phyloP scores from a whole-genome alignment of 2,329 filamentous ascomycete genomes.

The Neurospora crassa region DNA sequence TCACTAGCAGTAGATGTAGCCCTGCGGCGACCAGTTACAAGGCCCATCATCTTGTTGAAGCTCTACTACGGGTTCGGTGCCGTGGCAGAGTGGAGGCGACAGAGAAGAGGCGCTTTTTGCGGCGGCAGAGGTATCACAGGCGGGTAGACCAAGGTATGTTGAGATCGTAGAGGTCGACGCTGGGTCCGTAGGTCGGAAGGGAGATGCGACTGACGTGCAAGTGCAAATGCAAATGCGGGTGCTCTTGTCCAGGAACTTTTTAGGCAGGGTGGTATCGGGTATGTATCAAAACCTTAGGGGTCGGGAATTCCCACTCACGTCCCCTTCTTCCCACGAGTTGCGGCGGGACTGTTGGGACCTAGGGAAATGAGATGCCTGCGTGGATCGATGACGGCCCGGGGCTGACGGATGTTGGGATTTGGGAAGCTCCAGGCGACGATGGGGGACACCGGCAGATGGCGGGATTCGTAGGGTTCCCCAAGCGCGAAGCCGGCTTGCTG shows the following conservation, averaged over 20 bases:
- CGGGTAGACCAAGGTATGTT: not conserved
- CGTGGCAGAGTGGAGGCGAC: not conserved
- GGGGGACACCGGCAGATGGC: not conserved
- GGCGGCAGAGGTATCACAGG: not conserved
- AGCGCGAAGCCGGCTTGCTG: not conserved
- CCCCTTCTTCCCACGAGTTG: not conserved
- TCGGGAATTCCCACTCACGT: not conserved
- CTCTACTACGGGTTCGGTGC: not conserved
- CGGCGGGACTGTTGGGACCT: not conserved
- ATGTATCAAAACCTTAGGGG: not conserved
- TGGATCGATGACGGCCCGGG: not conserved
- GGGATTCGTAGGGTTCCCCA: not conserved
- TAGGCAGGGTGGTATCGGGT: not conserved
- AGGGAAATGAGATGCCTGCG: not conserved
- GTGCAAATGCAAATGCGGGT: not conserved
- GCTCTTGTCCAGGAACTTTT: not conserved
- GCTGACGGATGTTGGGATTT: not conserved
- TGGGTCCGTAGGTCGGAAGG: not conserved
- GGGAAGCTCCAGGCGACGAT: not conserved
- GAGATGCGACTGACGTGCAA: not conserved
- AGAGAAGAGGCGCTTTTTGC: not conserved
- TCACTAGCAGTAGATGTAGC: slow-evolving; percentile 27
- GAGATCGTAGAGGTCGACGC: not conserved
- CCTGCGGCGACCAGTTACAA: slow-evolving; percentile 24
- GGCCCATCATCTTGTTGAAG: slow-evolving; percentile 19